These are phyloP conservation scores for Candida ficus DNA, from an alignment of 805 yeast species.

Conservation along the genomic window DNA sequence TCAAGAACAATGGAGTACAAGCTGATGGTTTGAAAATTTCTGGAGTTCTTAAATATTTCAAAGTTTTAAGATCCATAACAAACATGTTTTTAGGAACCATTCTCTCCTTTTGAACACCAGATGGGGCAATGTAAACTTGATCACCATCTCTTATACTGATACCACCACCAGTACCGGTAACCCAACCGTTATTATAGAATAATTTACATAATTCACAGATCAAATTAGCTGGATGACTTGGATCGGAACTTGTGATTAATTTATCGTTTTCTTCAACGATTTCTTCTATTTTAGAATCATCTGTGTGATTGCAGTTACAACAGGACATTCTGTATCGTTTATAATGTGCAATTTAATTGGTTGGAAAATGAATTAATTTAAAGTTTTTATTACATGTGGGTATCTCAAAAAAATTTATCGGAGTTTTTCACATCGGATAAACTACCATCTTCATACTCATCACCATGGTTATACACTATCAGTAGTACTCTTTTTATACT, in stretches of 20 bases:
- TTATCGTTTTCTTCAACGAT: slow-evolving; percentile 9
- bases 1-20: slow-evolving; percentile 83
- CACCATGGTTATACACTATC: no score
- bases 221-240: slow-evolving; percentile 62
- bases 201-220: slow-evolving; percentile 76
- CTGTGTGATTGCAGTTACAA: neutral
- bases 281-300: neutral
- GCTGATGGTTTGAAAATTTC: slow-evolving; percentile 77
- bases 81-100: slow-evolving; percentile 79
- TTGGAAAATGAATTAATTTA: no score
- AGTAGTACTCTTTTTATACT: no score
- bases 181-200: slow-evolving; percentile 83
- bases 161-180: slow-evolving; percentile 96
- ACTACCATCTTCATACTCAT: no score
- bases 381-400: no score
- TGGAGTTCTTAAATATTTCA: slow-evolving; percentile 57
- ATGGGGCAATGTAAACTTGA: slow-evolving; percentile 75
- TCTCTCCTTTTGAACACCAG: slow-evolving; percentile 94
- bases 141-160: slow-evolving; percentile 61
- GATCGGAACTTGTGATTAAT: slow-evolving; percentile 20
- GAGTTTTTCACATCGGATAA: no score
- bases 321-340: no score
- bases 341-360: no score
- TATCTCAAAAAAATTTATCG: no score
- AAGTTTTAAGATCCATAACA: slow-evolving; percentile 54